A percentile compares a stretch with the other conserved stretches of the same genome.
These are phyloP conservation scores for Colletotrichum sp. DNA, from an alignment of 2,329 filamentous ascomycete genomes.

Conservation along the genomic window DNA sequence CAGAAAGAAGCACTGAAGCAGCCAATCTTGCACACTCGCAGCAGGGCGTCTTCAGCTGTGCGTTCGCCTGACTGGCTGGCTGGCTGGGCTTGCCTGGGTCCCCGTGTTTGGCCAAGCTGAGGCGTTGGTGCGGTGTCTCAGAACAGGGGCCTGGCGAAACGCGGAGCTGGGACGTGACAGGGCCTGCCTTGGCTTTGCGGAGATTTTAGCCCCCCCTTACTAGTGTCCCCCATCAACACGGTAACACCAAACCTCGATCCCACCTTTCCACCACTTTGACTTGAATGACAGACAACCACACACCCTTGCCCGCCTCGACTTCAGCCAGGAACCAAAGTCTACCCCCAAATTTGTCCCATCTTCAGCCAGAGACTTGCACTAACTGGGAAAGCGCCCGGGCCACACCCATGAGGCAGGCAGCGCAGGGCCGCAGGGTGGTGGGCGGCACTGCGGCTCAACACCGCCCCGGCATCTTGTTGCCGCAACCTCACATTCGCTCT, in stretches of 20 bases:
- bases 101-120: constrained; percentile 1
- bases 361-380: neutral
- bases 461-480: neutral
- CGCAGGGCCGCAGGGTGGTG: neutral
- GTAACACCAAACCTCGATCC: neutral
- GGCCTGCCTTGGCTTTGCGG: neutral
- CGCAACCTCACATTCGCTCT: neutral
- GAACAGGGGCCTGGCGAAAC: constrained; percentile 13
- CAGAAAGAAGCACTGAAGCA: neutral
- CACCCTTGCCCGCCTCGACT: neutral
- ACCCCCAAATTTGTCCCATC: neutral
- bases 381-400: neutral
- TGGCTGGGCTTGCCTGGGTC: neutral
- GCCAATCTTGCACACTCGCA: neutral
- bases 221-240: neutral
- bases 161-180: neutral
- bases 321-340: neutral
- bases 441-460: neutral
- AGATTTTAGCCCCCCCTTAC: neutral
- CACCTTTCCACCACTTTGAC: neutral
- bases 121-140: constrained; percentile 21
- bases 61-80: neutral
- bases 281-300: neutral
- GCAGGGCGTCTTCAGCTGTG: neutral
- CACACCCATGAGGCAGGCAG: neutral